These are phyloP conservation scores for Roridomyces roridus DNA, from an alignment of 768 basidiomycete genomes.

Conservation along the genomic window DNA sequence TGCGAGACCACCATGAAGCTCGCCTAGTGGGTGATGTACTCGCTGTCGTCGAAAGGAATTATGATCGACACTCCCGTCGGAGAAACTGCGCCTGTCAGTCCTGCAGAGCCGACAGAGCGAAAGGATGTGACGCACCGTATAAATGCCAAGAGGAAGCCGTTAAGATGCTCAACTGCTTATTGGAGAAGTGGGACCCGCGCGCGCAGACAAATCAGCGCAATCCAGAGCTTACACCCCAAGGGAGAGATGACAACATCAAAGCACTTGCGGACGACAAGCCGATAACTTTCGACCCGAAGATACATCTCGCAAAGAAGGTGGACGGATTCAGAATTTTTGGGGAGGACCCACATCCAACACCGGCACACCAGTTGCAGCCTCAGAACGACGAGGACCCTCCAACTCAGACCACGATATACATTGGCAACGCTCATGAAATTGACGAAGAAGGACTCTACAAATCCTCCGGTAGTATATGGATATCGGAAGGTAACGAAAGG, in stretches of 20 bases:
- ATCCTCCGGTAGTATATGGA: neutral
- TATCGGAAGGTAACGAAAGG: neutral
- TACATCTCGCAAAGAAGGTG: neutral
- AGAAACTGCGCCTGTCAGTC: neutral
- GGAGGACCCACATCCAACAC: neutral
- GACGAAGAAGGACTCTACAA: neutral
- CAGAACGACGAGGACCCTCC: neutral
- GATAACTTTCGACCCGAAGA: neutral
- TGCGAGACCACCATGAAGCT: neutral
- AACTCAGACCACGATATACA: neutral
- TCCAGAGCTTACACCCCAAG: neutral
- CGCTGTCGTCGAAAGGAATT: neutral
- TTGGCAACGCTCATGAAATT: neutral
- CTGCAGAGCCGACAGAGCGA: neutral
- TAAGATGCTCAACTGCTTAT: neutral
- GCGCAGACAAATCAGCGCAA: neutral
- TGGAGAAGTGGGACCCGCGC: constrained; percentile 6
- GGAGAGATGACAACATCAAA: neutral
- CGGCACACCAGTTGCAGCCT: neutral
- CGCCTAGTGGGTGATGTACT: neutral
- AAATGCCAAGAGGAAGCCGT: neutral
- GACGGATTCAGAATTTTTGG: neutral
- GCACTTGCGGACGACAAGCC: neutral
- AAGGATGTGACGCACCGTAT: neutral
- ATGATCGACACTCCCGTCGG: neutral